A percentile compares a stretch with the other conserved stretches of the same genome.
These are phyloP conservation scores for Ogataea paraovalis DNA, from an alignment of 805 yeast genomes.

Conservation along the genomic window DNA sequence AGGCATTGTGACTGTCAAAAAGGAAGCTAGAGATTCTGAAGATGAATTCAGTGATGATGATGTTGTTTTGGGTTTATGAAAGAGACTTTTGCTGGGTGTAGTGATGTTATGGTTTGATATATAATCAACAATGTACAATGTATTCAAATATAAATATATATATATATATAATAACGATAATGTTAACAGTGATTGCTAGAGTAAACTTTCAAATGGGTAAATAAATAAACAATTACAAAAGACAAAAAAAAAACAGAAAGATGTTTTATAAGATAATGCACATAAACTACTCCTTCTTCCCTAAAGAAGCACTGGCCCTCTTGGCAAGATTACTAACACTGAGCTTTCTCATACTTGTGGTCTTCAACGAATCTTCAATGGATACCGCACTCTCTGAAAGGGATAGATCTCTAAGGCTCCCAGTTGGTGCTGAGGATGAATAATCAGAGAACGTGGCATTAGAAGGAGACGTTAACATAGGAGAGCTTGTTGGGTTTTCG, in stretches of 20 bases:
- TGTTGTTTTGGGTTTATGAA: constrained; percentile 3
- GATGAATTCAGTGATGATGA: constrained; percentile 25
- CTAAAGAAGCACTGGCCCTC: constrained; percentile 1
- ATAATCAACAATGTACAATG: background rate
- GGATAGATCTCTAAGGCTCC: background rate
- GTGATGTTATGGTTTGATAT: background rate
- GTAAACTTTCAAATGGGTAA: background rate
- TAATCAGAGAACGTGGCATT: background rate
- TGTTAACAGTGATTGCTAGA: background rate
- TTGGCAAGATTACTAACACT: constrained; percentile 1
- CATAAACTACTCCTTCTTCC: background rate
- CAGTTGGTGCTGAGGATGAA: background rate
- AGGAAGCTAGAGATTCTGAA: constrained; percentile 9
- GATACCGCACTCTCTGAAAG: background rate
- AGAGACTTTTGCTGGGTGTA: too few relatives aligned
- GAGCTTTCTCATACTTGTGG: background rate
- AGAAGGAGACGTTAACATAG: background rate
- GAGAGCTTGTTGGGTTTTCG: background rate
- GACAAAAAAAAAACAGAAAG: background rate
- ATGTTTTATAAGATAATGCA: background rate
- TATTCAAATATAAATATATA: too few relatives aligned
- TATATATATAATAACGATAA: background rate
- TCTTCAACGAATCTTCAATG: background rate
- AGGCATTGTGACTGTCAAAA: constrained; percentile 7
- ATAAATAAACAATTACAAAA: background rate